phyloP scores from a whole-genome alignment of 495 filamentous ascomycete species.

The Acidiella bohemica region DNA sequence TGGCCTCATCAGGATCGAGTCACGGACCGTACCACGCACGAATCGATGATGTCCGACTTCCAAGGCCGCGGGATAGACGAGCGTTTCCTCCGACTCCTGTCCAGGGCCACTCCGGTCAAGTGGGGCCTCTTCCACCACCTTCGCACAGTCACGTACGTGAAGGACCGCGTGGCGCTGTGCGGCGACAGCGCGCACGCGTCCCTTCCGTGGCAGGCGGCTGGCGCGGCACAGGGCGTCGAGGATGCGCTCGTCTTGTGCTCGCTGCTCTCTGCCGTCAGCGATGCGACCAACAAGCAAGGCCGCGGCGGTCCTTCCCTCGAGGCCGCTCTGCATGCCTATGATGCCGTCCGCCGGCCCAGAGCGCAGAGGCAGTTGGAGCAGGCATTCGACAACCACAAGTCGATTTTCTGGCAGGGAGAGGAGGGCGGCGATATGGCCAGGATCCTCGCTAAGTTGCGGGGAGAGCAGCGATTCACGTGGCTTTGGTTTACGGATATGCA shows the following conservation, averaged over 20 bases:
- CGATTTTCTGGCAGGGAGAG: background rate
- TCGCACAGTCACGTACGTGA: constrained; percentile 1
- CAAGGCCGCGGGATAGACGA: background rate
- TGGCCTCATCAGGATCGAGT: background rate
- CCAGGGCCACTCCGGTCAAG: background rate
- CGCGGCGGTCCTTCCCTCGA: background rate
- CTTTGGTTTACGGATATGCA: constrained; percentile 1
- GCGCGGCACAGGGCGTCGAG: constrained; percentile 6
- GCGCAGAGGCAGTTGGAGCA: background rate
- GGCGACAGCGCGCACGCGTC: constrained; percentile 9
- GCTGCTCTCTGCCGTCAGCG: background rate
- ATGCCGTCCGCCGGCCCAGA: background rate
- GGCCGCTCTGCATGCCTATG: background rate
- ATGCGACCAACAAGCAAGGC: background rate
- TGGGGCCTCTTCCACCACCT: constrained; percentile 1
- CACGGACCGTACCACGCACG: background rate
- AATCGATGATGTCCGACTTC: constrained; percentile 1
- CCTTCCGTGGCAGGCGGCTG: constrained; percentile 5
- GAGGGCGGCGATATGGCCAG: background rate
- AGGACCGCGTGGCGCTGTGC: background rate
- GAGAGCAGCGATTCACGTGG: background rate
- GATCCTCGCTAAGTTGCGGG: background rate
- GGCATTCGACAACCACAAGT: background rate
- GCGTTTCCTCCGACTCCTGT: background rate
- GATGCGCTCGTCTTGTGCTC: constrained; percentile 3